These are phyloP conservation scores for Lindgomyces ingoldianus DNA, from an alignment of 495 filamentous ascomycete genomes.

Conservation along the genomic window DNA sequence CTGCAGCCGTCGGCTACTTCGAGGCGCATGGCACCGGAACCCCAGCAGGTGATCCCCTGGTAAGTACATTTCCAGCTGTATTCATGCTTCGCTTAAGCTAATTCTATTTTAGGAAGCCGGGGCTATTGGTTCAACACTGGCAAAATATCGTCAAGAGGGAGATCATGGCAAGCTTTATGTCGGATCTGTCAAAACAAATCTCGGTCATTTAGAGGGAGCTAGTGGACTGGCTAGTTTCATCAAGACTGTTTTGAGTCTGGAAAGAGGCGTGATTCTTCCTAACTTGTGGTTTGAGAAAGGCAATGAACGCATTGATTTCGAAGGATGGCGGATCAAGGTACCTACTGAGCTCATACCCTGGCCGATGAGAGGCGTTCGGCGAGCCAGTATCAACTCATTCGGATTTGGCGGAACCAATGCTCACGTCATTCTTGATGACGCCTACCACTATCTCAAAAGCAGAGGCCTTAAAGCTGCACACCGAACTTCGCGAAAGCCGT, in stretches of 20 bases:
- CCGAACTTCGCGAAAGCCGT: conserved; percentile 9
- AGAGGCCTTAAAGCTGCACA: background rate
- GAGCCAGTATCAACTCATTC: conserved; percentile 33
- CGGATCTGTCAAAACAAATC: conserved; percentile 61
- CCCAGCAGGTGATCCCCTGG: conserved; percentile 55
- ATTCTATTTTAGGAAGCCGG: no score
- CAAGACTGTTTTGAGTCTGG: conserved; percentile 47
- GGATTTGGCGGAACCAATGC: conserved; percentile 46
- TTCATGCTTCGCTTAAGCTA: no score
- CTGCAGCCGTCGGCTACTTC: conserved; percentile 1
- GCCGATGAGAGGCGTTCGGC: conserved; percentile 38
- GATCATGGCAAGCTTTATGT: background rate
- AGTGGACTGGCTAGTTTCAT: conserved; percentile 48
- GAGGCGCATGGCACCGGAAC: conserved; percentile 34
- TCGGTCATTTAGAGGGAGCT: conserved; percentile 47
- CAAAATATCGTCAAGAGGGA: conserved; percentile 43
- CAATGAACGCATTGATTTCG: conserved; percentile 41
- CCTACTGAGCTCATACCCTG: conserved; percentile 29
- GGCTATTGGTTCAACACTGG: no score
- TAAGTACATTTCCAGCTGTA: no score
- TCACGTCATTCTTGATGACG: conserved; percentile 46
- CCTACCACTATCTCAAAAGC: background rate
- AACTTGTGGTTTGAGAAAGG: conserved; percentile 39
- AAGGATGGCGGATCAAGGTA: conserved; percentile 20
- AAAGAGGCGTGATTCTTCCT: conserved; percentile 47